Percentiles rank a stretch among this genome's conserved stretches.
Evolutionary conservation across 768 basidiomycete genomes (phyloP).

Genomic region (Russula lepida): DNA sequence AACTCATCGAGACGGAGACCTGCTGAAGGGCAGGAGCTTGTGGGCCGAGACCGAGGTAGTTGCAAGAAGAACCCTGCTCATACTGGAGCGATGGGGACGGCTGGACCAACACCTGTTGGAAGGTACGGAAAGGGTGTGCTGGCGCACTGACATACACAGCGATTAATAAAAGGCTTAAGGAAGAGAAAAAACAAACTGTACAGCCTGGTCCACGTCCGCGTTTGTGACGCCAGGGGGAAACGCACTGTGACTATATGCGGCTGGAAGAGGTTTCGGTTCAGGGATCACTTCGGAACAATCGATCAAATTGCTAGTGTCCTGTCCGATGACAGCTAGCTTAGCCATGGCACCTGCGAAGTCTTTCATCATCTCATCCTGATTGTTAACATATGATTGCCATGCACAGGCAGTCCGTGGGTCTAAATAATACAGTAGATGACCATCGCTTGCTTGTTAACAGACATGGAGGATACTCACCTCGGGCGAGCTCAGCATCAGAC

Average conservation of each 20-base stretch:
- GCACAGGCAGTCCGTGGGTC: conserved; percentile 39
- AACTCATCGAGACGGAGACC: background rate
- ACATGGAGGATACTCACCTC: conserved; percentile 12
- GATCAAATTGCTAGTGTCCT: conserved; percentile 30
- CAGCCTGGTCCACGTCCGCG: conserved; percentile 22
- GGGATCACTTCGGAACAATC: conserved; percentile 43
- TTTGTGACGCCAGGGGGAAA: conserved; percentile 24
- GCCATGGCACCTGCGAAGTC: conserved; percentile 37
- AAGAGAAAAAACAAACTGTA: background rate
- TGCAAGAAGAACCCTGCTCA: conserved; percentile 19
- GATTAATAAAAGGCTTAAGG: background rate
- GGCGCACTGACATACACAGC: conserved; percentile 25
- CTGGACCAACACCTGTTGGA: conserved; percentile 28
- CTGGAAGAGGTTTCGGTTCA: conserved; percentile 25
- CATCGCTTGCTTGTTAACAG: background rate
- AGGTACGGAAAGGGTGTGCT: conserved; percentile 31
- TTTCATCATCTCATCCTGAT: conserved; percentile 20
- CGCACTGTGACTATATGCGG: conserved; percentile 4
- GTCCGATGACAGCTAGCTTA: conserved; percentile 37
- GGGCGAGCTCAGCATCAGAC: conserved; percentile 17
- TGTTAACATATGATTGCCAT: conserved; percentile 37
- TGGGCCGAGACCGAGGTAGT: background rate
- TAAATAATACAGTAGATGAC: conserved; percentile 6
- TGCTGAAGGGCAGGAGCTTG: background rate
- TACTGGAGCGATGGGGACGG: conserved; percentile 28